phyloP scores from a whole-genome alignment of 768 basidiomycete species.

The Paxillus involutus region DNA sequence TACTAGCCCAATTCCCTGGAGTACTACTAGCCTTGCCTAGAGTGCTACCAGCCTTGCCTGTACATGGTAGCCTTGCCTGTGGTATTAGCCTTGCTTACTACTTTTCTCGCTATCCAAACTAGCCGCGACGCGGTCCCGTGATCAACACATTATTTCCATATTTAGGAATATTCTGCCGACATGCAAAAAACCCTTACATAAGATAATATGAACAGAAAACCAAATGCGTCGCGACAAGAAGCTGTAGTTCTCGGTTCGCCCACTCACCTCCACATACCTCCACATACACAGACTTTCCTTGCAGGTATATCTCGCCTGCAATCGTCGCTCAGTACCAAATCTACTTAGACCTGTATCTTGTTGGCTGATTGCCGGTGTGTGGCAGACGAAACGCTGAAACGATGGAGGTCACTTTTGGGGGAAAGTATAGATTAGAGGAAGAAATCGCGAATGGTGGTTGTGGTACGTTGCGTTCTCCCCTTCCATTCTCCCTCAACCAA shows the following conservation, averaged over 20 bases:
- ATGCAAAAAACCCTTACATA: conserved; percentile 21
- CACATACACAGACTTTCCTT: no score
- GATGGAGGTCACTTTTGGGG: conserved; percentile 56
- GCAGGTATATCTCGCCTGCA: no score
- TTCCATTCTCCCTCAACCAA: background rate
- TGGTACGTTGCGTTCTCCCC: conserved; percentile 38
- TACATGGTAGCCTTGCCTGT: no score
- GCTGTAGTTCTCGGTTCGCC: conserved; percentile 14
- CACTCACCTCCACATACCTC: background rate
- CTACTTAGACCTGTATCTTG: no score
- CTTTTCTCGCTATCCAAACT: no score
- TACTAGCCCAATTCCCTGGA: background rate
- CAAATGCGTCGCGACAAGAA: conserved; percentile 1
- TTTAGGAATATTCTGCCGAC: background rate
- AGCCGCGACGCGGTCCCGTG: conserved; percentile 32
- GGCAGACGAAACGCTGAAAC: background rate
- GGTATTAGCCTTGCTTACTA: background rate
- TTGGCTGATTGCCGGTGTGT: background rate
- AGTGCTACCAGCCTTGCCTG: background rate
- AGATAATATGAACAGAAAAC: conserved; percentile 20
- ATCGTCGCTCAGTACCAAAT: no score
- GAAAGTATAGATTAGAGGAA: conserved; percentile 76
- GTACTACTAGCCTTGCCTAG: no score
- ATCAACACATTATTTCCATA: background rate
- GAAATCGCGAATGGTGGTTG: conserved; percentile 82